phyloP scores from a whole-genome alignment of 2,329 filamentous ascomycete species.

The Xylaria sp. region DNA sequence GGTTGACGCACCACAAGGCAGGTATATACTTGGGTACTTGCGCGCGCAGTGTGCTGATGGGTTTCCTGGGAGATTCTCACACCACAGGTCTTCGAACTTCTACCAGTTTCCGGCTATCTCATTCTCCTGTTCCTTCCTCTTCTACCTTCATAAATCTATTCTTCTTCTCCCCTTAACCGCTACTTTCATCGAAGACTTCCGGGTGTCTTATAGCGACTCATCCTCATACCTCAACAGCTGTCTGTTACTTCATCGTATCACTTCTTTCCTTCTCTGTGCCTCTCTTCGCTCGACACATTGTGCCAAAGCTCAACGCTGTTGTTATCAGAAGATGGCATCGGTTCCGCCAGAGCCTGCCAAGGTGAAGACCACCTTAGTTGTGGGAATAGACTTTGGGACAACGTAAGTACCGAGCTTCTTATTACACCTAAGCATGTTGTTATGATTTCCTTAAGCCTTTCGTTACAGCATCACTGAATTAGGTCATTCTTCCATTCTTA shows the following conservation, averaged over 20 bases:
- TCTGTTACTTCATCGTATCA: not conserved
- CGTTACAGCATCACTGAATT: too few species aligned
- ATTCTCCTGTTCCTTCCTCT: not conserved
- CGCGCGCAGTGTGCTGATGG: not conserved
- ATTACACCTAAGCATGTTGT: not conserved
- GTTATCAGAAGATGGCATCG: not conserved
- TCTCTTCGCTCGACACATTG: too few species aligned
- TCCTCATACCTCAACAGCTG: not conserved
- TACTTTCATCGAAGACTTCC: too few species aligned
- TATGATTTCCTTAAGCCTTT: too few species aligned
- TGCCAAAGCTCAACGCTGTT: too few species aligned
- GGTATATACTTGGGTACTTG: too few species aligned
- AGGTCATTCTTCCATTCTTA: too few species aligned
- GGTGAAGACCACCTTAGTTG: constrained; percentile 6
- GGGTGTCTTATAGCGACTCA: too few species aligned
- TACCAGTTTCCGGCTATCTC: not conserved
- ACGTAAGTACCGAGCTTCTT: constrained; percentile 23
- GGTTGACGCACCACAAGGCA: not conserved
- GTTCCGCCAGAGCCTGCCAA: not conserved
- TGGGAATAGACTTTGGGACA: constrained; percentile 36
- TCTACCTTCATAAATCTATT: not conserved
- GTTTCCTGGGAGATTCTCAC: too few species aligned
- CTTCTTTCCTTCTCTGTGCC: not conserved
- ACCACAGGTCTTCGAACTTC: not conserved
- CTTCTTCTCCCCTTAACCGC: not conserved